Evolutionary conservation across 805 yeast genomes (phyloP), one percentile per base, ranked within the genome.

Genomic region (Candida nanaspora): DNA sequence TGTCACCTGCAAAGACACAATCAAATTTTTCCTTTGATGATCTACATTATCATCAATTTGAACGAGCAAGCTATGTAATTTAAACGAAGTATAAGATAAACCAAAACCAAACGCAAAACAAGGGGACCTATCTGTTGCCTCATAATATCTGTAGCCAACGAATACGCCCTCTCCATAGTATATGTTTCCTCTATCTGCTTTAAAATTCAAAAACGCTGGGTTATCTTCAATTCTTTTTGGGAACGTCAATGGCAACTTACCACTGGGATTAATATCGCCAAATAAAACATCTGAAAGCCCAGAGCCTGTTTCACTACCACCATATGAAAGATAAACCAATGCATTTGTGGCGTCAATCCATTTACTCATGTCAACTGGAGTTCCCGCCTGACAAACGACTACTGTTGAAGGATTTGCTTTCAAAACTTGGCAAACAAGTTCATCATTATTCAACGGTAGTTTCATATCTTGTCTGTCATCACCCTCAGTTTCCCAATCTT

Each of bases 31-130:
- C n/a, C n/a, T n/a, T n/a, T n/a, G n/a, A n/a, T n/a, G n/a, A n/a
- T n/a, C n/a, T n/a, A n/a, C n/a, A n/a, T n/a, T n/a, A n/a, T n/a
- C n/a, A n/a, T n/a, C n/a, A n/a, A n/a, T n/a, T n/a, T n/a, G n/a
- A n/a, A n/a, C n/a, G n/a, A n/a, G n/a, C n/a, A n/a, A n/a, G n/a
- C n/a, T n/a, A n/a, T n/a, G n/a, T 38, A 66, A 45, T 26, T 52
- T 51, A 45, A 68, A 69, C 0, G 58, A 39, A 21, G 73, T 63
- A 53, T 67, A 70, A 3, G 72, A 66, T 44, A 69, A 55, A 14
- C 74, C 74, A 42, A 46, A 60, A 1, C 75, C 75, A 44, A 69
- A 70, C 14, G 72, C 70, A 51, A 60, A 70, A 37, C 66, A 56
- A 6, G 62, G 66, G 7, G 57, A 55, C 15, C 53, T 46, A 29